Evolutionary conservation across 1,284 basidiomycete genomes (phyloP).

Genomic region (Cutaneotrichosporon cyanovorans): DNA sequence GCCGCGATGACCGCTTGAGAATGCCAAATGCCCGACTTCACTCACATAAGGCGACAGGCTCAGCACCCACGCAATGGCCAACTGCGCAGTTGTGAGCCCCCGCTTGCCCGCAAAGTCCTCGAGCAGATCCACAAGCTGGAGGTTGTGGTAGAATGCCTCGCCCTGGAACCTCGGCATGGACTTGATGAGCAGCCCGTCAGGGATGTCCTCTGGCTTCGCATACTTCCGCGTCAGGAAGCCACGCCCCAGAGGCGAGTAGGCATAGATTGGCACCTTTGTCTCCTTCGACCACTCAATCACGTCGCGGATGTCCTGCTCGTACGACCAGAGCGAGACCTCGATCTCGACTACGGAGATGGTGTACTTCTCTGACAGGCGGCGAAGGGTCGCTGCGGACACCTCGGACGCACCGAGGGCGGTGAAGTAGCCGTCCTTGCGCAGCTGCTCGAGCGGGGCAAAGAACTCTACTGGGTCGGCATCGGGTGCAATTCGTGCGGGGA

Average conservation of each 20-base stretch:
- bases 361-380: not conserved
- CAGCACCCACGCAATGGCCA: constrained; percentile 58
- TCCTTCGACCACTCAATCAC: constrained; percentile 46
- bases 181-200: constrained; percentile 39
- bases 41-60: constrained; percentile 48
- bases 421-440: constrained; percentile 33
- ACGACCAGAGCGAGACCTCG: constrained; percentile 53
- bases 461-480: constrained; percentile 6
- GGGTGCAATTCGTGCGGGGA: constrained; percentile 15
- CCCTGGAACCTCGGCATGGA: constrained; percentile 40
- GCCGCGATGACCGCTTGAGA: not conserved
- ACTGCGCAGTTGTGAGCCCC: constrained; percentile 53
- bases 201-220: constrained; percentile 51
- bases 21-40: constrained; percentile 1
- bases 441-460: constrained; percentile 10
- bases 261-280: constrained; percentile 51
- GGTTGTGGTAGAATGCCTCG: constrained; percentile 53
- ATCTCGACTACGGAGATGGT: constrained; percentile 52
- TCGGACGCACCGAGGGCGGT: constrained; percentile 30
- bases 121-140: constrained; percentile 51
- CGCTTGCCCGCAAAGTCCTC: constrained; percentile 51
- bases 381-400: constrained; percentile 14
- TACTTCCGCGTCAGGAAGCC: constrained; percentile 56
- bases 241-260: constrained; percentile 56
- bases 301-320: constrained; percentile 48